These are phyloP conservation scores for Termitomyces sp. DNA, from an alignment of 768 basidiomycete genomes.

Conservation along the genomic window DNA sequence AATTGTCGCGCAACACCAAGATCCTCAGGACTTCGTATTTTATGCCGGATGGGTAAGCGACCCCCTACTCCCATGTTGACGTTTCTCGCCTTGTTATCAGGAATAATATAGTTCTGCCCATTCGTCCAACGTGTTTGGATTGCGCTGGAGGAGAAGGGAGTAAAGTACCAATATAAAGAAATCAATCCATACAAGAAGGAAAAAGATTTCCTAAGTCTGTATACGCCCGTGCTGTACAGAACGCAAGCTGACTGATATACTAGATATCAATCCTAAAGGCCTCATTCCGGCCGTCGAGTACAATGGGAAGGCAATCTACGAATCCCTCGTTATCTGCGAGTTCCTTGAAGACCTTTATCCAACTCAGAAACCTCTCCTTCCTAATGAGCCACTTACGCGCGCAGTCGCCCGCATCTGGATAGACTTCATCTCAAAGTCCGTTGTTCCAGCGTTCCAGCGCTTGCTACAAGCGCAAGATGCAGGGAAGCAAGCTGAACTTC, in stretches of 20 bases:
- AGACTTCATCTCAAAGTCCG: conserved; percentile 49
- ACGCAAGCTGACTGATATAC: conserved; percentile 5
- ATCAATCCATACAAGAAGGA: conserved; percentile 72
- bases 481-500: conserved; percentile 22
- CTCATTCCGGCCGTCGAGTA: conserved; percentile 56
- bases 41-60: conserved; percentile 55
- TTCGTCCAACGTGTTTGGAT: conserved; percentile 66
- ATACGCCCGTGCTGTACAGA: neutral
- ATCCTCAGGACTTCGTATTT: conserved; percentile 52
- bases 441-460: conserved; percentile 51
- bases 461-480: conserved; percentile 38
- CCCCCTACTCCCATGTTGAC: neutral
- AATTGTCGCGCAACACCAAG: conserved; percentile 50
- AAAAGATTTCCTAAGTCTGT: conserved; percentile 47
- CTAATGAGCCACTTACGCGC: conserved; percentile 47
- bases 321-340: conserved; percentile 61
- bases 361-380: conserved; percentile 43
- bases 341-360: conserved; percentile 65
- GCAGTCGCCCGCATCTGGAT: conserved; percentile 55
- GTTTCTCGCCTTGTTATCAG: conserved; percentile 5
- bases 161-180: conserved; percentile 67
- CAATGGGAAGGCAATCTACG: conserved; percentile 58
- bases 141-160: conserved; percentile 58
- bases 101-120: conserved; percentile 45
- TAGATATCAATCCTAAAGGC: conserved; percentile 64